Base-by-base conservation (phyloP, 495 filamentous ascomycete species). In the Xylaria intraflava region DNA sequence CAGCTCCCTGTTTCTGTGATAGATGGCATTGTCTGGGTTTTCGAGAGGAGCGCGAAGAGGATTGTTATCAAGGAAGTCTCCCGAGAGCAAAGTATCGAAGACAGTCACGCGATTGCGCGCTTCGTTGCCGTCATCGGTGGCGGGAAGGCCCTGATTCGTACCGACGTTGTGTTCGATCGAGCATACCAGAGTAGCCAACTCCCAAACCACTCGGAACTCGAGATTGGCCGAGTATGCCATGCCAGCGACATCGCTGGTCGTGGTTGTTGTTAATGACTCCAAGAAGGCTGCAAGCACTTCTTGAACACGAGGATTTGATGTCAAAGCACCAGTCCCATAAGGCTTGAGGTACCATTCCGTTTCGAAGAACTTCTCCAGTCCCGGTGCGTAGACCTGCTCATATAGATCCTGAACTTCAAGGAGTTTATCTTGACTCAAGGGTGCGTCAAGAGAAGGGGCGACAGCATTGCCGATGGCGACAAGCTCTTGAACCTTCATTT, bases 301-400 rank as follows among this genome's bases (percentile, higher is more conserved):
- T 64, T 83, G 77, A 14, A 88, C 70, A 27, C 76, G 71, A 27
- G 69, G 66, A 55, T 86, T 82, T 23, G 73, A 76, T 68, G 81
- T 67, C 6, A 92, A 53, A 2, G 63, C 31, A 29, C 27, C 30
- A 1, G 47, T 44, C 17, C 65, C 58, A 44, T 46, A 62, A 43
- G 62, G 31, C 69, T 81, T 62, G 69, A 78, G 62, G 65, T 86
- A 95, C 89, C 89, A 96, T 27, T 76, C 76, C n/a, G 89, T 86
- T 59, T 96, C 90, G 49, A 96, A 79, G 54, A 95, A 84, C 49
- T 80, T 81, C 60, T 88, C 82, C 31, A 96, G 82, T 22, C 86
- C 89, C 1, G 81, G 79, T 16, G 82, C 82, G 65, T 93, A 96
- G 46, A 88, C 82, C 41, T 84, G 83, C 51, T 80, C 73, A 69